Percentiles rank a stretch among this genome's conserved stretches.
These are phyloP conservation scores for Stephania cephalantha DNA, from an alignment of 164 flowering plant species.

Conservation along the genomic window DNA sequence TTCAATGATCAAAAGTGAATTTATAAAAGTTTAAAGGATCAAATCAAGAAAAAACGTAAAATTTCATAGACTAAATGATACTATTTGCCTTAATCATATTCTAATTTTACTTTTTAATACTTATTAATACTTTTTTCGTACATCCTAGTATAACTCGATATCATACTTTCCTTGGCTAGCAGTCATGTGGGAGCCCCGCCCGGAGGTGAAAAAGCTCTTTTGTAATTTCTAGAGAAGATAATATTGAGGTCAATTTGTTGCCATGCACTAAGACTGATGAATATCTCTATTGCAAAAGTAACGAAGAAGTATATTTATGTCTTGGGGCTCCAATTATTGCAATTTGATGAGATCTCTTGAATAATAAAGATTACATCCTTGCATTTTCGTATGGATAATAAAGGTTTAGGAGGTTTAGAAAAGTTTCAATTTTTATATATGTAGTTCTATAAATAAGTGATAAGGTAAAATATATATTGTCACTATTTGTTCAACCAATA, in stretches of 20 bases:
- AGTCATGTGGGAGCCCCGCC: constrained; percentile 65
- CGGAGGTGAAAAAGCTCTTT: constrained; percentile 28
- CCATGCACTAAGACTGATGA: constrained; percentile 28
- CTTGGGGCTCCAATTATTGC: constrained; percentile 32
- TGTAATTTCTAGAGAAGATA: constrained; percentile 12
- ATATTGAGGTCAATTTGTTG: constrained; percentile 9
- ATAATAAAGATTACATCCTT: constrained; percentile 28
- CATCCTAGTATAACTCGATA: too few species aligned
- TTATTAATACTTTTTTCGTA: too few species aligned
- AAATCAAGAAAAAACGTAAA: too few species aligned
- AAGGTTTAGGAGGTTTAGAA: background rate
- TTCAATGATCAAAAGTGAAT: too few species aligned
- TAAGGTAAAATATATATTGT: too few species aligned
- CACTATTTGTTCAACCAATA: too few species aligned
- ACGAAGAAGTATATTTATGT: constrained; percentile 54
- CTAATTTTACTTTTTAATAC: too few species aligned
- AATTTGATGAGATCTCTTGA: background rate
- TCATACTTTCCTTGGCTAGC: constrained; percentile 16
- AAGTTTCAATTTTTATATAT: background rate
- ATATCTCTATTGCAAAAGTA: constrained; percentile 32
- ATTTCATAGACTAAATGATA: too few species aligned
- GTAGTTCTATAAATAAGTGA: too few species aligned
- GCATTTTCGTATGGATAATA: background rate
- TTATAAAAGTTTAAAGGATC: too few species aligned
- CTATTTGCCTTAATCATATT: too few species aligned